Conservation (phyloP, 495 filamentous ascomycete genomes). For the Neurospora africana region DNA sequence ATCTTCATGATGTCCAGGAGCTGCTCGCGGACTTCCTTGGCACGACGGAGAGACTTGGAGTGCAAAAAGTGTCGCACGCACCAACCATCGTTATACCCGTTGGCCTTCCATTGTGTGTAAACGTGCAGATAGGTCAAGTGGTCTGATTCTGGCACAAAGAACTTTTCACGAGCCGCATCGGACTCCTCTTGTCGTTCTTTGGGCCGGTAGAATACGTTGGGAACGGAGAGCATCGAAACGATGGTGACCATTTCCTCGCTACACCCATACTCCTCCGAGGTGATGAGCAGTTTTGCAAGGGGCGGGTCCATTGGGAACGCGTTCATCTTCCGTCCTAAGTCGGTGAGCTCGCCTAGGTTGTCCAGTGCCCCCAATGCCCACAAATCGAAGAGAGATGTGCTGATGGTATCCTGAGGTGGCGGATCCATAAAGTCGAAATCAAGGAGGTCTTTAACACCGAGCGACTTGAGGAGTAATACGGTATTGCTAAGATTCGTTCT, state of each 20-base stretch:
- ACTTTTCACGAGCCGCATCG: conserved; percentile 93
- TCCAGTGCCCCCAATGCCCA: conserved; percentile 94
- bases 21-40: conserved; percentile 89
- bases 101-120: conserved; percentile 89
- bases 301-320: conserved; percentile 95
- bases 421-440: conserved; percentile 99
- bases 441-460: conserved; percentile 87
- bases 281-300: conserved; percentile 89
- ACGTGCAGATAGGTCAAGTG: conserved; percentile 94
- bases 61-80: conserved; percentile 88
- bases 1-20: conserved; percentile 89
- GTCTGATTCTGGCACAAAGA: conserved; percentile 96
- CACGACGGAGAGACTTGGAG: conserved; percentile 78
- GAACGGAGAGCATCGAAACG: conserved; percentile 95
- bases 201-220: conserved; percentile 92
- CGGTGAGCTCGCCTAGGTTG: conserved; percentile 86
- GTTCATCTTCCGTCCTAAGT: conserved; percentile 84
- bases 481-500: conserved; percentile 93
- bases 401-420: conserved; percentile 95
- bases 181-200: conserved; percentile 96
- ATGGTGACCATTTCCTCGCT: conserved; percentile 98
- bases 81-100: conserved; percentile 86
- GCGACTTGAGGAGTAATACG: conserved; percentile 83
- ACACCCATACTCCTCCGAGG: conserved; percentile 72
- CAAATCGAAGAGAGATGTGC: conserved; percentile 92